phyloP scores from a whole-genome alignment of 306 rosid genomes.

The Prunus fruticosa region DNA sequence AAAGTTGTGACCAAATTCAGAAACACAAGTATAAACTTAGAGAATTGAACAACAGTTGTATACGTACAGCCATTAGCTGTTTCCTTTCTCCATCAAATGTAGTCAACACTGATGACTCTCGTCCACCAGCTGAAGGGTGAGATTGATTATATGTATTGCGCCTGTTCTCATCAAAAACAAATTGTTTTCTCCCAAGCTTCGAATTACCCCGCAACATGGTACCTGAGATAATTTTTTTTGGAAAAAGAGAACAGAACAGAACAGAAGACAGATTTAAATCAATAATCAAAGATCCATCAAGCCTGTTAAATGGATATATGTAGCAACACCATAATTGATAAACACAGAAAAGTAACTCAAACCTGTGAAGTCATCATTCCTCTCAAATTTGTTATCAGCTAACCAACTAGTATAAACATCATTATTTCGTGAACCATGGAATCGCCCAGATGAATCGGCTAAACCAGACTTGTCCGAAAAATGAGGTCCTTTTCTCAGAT shows the following conservation, averaged over 20 bases:
- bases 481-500: constrained; percentile 45
- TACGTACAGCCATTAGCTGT: constrained; percentile 55
- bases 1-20: constrained; percentile 5
- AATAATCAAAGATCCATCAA: constrained; percentile 5
- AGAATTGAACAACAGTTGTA: constrained; percentile 10
- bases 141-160: constrained; percentile 45
- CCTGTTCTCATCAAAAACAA: constrained; percentile 54
- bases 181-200: constrained; percentile 45
- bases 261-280: background rate
- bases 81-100: constrained; percentile 61
- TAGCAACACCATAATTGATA: background rate
- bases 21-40: background rate
- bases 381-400: constrained; percentile 43
- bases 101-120: constrained; percentile 46
- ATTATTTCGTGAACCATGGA: constrained; percentile 37
- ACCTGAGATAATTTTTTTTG: constrained; percentile 25
- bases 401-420: constrained; percentile 40
- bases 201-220: constrained; percentile 32
- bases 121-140: constrained; percentile 31
- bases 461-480: constrained; percentile 37
- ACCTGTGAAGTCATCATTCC: constrained; percentile 55
- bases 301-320: background rate
- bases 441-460: constrained; percentile 40
- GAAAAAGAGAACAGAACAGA: background rate
- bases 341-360: background rate